Evolutionary conservation across 1,139 yeast genomes (phyloP).

Genomic region (Magnusiomyces clavatus): DNA sequence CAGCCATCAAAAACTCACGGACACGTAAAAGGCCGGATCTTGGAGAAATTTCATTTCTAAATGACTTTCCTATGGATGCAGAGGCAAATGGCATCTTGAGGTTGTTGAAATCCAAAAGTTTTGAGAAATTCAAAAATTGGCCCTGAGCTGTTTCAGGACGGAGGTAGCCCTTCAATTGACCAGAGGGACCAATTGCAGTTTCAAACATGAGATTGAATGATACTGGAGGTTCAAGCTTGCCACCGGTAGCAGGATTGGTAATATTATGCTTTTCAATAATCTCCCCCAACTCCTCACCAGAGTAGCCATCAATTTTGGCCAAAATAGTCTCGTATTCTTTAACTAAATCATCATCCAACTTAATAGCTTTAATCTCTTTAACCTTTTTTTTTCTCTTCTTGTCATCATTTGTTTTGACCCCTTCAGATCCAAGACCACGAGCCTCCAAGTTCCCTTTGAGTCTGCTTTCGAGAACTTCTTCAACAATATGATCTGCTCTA

Average conservation of each 20-base stretch:
- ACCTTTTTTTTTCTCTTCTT: slow-evolving; percentile 86
- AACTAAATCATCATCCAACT: slow-evolving; percentile 72
- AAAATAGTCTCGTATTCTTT: slow-evolving; percentile 76
- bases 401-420: slow-evolving; percentile 56
- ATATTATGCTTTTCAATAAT: slow-evolving; percentile 74
- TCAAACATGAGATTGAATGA: slow-evolving; percentile 99
- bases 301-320: slow-evolving; percentile 88
- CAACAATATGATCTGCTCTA: slow-evolving; percentile 97
- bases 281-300: slow-evolving; percentile 88
- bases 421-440: slow-evolving; percentile 58
- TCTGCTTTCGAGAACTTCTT: slow-evolving; percentile 92
- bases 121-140: slow-evolving; percentile 91
- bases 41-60: slow-evolving; percentile 98
- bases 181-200: slow-evolving; percentile 98
- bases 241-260: slow-evolving; percentile 86
- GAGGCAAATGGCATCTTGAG: slow-evolving; percentile 98
- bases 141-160: slow-evolving; percentile 99
- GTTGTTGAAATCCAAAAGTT: slow-evolving; percentile 90
- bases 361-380: slow-evolving; percentile 84
- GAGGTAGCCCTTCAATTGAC: slow-evolving; percentile 87
- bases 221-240: slow-evolving; percentile 76
- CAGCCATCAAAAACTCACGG: slow-evolving; percentile 98
- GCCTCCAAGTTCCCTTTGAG: slow-evolving; percentile 95
- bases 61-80: slow-evolving; percentile 96
- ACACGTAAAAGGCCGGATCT: slow-evolving; percentile 96